phyloP scores from a whole-genome alignment of 2,329 filamentous ascomycete genomes.

The Boeremia exigua region DNA sequence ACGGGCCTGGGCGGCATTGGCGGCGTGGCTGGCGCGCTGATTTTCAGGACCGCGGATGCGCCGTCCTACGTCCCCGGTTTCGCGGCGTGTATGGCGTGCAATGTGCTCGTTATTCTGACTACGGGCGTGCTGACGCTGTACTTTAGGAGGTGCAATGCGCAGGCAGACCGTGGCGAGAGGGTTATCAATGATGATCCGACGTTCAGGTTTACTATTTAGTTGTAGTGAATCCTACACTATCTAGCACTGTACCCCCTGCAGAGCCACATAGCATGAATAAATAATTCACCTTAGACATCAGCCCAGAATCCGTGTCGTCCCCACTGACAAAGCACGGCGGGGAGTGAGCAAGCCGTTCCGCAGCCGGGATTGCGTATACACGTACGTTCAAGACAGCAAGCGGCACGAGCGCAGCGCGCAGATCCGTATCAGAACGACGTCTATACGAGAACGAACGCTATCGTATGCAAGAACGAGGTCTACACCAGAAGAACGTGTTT shows the following conservation, averaged over 20 bases:
- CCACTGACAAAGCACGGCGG: too few relatives aligned
- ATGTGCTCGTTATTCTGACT: slow-evolving; percentile 27
- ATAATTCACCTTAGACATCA: background rate
- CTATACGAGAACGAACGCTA: too few relatives aligned
- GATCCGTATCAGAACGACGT: too few relatives aligned
- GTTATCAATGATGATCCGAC: slow-evolving; percentile 30
- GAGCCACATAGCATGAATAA: background rate
- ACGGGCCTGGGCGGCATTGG: slow-evolving; percentile 31
- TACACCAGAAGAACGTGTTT: too few relatives aligned
- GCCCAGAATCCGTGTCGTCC: too few relatives aligned
- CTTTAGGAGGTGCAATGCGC: slow-evolving; percentile 29
- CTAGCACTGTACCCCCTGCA: background rate
- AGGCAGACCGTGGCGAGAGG: slow-evolving; percentile 32
- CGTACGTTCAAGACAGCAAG: too few relatives aligned
- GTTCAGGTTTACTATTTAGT: slow-evolving; percentile 32
- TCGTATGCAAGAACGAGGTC: too few relatives aligned
- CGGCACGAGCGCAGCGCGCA: too few relatives aligned
- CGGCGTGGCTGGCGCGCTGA: slow-evolving; percentile 31
- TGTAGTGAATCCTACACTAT: too few relatives aligned
- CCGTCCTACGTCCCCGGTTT: slow-evolving; percentile 30
- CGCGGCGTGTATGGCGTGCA: slow-evolving; percentile 31
- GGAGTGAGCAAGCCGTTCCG: too few relatives aligned
- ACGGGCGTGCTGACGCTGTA: slow-evolving; percentile 26
- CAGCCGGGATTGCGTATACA: too few relatives aligned
- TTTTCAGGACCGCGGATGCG: slow-evolving; percentile 32